These are phyloP conservation scores for Allantophomopsis cytisporea DNA, from an alignment of 2,329 filamentous ascomycete species.

Conservation along the genomic window DNA sequence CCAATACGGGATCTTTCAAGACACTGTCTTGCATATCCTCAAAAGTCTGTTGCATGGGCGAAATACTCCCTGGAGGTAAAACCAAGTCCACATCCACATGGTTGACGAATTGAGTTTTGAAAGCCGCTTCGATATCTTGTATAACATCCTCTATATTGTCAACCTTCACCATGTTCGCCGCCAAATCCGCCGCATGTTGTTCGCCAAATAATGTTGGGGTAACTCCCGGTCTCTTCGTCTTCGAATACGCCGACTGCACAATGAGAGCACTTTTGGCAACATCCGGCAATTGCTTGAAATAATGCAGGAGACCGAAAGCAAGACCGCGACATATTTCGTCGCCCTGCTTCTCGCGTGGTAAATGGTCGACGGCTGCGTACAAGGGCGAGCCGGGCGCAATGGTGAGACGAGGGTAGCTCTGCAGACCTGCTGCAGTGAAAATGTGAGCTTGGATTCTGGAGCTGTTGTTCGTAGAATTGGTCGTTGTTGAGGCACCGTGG, in stretches of 20 bases:
- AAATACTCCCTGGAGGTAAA: slow-evolving; percentile 63
- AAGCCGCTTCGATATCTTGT: slow-evolving; percentile 56
- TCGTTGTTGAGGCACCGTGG: slow-evolving; percentile 80
- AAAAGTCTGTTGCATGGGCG: slow-evolving; percentile 45
- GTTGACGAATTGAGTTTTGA: slow-evolving; percentile 69
- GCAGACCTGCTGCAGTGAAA: slow-evolving; percentile 77
- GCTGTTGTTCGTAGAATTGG: slow-evolving; percentile 75
- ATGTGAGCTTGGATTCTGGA: slow-evolving; percentile 93
- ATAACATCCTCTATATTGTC: slow-evolving; percentile 66
- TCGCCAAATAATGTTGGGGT: slow-evolving; percentile 63
- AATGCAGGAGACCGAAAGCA: slow-evolving; percentile 86
- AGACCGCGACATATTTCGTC: slow-evolving; percentile 86
- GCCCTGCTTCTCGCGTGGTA: slow-evolving; percentile 88
- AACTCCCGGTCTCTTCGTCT: slow-evolving; percentile 45
- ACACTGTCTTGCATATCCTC: slow-evolving; percentile 52
- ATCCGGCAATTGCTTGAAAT: slow-evolving; percentile 77
- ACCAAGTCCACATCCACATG: slow-evolving; percentile 84
- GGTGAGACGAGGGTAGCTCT: slow-evolving; percentile 81
- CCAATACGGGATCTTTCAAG: slow-evolving; percentile 46
- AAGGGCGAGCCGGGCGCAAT: slow-evolving; percentile 86
- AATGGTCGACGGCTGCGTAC: slow-evolving; percentile 77
- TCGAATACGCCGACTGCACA: slow-evolving; percentile 23
- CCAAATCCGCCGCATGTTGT: slow-evolving; percentile 84
- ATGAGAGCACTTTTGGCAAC: slow-evolving; percentile 60
- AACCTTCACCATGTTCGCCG: slow-evolving; percentile 69